These are phyloP conservation scores for Blastobotrys ciferrii DNA, from an alignment of 1,139 yeast genomes.

Conservation along the genomic window DNA sequence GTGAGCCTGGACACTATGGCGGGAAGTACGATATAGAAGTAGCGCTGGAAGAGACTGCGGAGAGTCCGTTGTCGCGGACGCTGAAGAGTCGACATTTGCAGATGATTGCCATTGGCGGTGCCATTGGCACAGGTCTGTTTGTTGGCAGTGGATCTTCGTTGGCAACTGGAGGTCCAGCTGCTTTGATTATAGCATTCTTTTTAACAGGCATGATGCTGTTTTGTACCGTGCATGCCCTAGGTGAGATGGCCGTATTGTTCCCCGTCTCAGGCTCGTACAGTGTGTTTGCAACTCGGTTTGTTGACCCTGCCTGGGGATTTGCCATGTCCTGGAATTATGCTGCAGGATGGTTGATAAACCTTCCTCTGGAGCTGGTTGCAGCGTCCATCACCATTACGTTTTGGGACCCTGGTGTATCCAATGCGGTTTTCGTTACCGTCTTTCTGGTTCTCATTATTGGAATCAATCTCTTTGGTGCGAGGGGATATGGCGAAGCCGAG, in stretches of 20 bases:
- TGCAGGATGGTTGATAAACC: constrained; percentile 69
- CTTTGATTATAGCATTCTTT: constrained; percentile 68
- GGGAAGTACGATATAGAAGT: constrained; percentile 26
- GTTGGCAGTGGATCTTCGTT: constrained; percentile 74
- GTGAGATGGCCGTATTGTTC: constrained; percentile 77
- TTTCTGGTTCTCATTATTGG: constrained; percentile 55
- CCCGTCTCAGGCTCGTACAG: constrained; percentile 81
- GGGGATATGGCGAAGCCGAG: constrained; percentile 72
- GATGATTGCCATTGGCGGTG: constrained; percentile 80
- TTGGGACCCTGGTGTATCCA: constrained; percentile 57
- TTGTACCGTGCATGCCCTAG: constrained; percentile 77
- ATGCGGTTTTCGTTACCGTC: constrained; percentile 65
- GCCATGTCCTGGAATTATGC: constrained; percentile 83
- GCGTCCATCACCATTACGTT: constrained; percentile 67
- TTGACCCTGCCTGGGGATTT: too few species aligned
- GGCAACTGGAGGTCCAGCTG: constrained; percentile 76
- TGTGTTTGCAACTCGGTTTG: constrained; percentile 65
- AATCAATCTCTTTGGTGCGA: constrained; percentile 67
- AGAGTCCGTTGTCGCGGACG: constrained; percentile 42
- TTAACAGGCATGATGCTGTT: constrained; percentile 70
- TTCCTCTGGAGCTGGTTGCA: constrained; percentile 75
- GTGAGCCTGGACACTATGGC: not conserved
- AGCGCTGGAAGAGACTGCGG: constrained; percentile 33
- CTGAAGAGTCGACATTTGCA: constrained; percentile 46
- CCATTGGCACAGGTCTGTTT: constrained; percentile 76